Conservation (phyloP, 768 basidiomycete species). For the Trametes coccinea region DNA sequence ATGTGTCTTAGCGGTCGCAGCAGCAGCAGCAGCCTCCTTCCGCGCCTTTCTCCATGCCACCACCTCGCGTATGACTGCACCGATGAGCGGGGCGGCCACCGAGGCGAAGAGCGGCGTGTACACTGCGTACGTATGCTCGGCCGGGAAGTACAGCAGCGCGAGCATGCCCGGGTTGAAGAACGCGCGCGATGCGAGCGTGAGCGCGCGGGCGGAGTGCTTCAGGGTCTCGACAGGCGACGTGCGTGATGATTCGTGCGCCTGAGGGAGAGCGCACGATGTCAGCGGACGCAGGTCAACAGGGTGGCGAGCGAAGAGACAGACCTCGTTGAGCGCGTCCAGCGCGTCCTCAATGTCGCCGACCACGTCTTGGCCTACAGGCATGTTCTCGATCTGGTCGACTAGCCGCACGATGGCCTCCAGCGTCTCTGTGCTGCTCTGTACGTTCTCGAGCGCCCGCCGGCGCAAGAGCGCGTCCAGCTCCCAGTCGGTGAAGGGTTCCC, state of each 20-base stretch:
- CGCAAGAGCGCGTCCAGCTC: constrained; percentile 81
- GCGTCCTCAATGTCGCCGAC: constrained; percentile 69
- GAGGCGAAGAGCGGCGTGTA: constrained; percentile 96
- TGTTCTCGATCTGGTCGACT: constrained; percentile 83
- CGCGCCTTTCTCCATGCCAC: constrained; percentile 50
- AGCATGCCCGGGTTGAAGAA: constrained; percentile 98
- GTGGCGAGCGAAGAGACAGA: constrained; percentile 39
- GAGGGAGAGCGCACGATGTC: constrained; percentile 35
- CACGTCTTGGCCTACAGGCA: constrained; percentile 86
- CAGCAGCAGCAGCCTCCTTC: constrained; percentile 8
- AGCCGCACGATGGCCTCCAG: constrained; percentile 81
- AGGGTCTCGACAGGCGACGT: constrained; percentile 49
- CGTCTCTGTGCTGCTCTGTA: constrained; percentile 66
- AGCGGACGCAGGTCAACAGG: not conserved
- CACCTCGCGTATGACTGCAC: constrained; percentile 74
- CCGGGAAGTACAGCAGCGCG: constrained; percentile 93
- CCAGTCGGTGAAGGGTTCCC: constrained; percentile 58
- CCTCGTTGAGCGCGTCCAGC: constrained; percentile 71
- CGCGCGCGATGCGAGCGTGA: constrained; percentile 72
- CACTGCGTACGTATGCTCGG: constrained; percentile 96
- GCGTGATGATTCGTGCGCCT: constrained; percentile 18
- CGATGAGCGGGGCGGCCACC: constrained; percentile 77
- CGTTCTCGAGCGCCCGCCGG: constrained; percentile 68
- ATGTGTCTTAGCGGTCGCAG: not conserved
- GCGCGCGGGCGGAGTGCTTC: constrained; percentile 59